Base-by-base conservation (phyloP, 768 basidiomycete genomes). In the Rhodotorula sphaerocarpa region DNA sequence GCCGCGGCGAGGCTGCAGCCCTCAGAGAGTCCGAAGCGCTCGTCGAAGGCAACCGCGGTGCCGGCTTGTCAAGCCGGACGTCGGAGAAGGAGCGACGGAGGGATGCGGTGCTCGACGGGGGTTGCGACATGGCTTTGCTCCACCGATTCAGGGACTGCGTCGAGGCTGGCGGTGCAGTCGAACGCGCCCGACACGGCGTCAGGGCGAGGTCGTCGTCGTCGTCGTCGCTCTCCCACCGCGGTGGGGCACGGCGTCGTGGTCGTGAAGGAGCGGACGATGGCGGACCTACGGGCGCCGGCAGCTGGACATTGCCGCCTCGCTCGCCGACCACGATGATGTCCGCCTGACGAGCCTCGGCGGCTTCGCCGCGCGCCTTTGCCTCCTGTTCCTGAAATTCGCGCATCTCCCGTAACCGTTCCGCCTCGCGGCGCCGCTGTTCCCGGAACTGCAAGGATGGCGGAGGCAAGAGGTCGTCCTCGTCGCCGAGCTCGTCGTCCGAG, bases 401-500 rank as follows among this genome's bases (percentile, higher is more conserved):
- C 9, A 64, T 28, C 30, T 65, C 54, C 25, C 31, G 28, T 18
- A 14, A 20, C 16, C 58, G 53, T n/a, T 65, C 58, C 3, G 28
- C 57, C 14, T 36, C 34, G 28, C 42, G 47, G 3, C 57, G 47
- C 34, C 52, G 31, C 34, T 59, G 48, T 42, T 65, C 58, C 31
- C 63, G 57, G 14, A 44, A 65, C 28, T 34, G 15, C 20, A 64
- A 28, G 18, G 41, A 44, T 10, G 63, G 63, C 10, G 55, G n/a
- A 11, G 33, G 30, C 28, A 39, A 30, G 18, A 64, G 34, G 33
- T 59, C 54, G 54, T 65, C 63, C 5, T 59, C 36, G 21, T 25
- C n/a, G 12, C 31, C 63, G 28, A 65, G 50, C 50, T 61, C 65
- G 45, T 66, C 65, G 31, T 66, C 59, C 23, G 41, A 50, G 34